These are phyloP conservation scores for Trichophyton benhamiae DNA, from an alignment of 2,329 filamentous ascomycete genomes.

Conservation along the genomic window DNA sequence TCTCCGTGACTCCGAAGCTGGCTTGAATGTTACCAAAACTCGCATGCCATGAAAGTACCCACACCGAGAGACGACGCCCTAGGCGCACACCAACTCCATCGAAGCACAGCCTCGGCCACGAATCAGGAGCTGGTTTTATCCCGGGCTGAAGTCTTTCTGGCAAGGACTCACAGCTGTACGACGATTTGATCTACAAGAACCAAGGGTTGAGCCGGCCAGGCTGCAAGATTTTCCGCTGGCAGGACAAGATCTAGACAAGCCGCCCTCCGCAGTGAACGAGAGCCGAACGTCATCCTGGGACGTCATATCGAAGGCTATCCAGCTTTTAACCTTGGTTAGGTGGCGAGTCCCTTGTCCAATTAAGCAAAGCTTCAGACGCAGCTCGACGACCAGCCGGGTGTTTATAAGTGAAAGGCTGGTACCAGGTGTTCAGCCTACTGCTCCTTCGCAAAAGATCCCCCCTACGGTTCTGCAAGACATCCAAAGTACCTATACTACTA, in stretches of 20 bases:
- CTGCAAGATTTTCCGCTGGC: not conserved
- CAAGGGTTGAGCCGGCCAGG: not conserved
- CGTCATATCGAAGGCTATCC: conserved; percentile 1
- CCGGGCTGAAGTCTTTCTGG: not conserved
- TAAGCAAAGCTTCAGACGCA: not conserved
- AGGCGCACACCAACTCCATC: not conserved
- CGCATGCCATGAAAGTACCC: not conserved
- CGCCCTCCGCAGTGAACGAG: not conserved
- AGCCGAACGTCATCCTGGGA: not conserved
- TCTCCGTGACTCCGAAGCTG: not conserved
- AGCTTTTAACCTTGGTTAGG: not conserved
- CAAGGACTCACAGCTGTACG: not conserved
- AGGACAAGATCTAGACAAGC: not conserved
- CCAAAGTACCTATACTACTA: not conserved
- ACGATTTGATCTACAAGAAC: not conserved
- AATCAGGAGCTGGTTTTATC: not conserved
- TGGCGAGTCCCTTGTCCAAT: not conserved
- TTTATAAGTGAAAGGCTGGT: not conserved
- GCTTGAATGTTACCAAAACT: not conserved
- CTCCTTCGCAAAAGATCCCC: not conserved
- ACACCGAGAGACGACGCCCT: not conserved
- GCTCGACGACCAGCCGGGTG: not conserved
- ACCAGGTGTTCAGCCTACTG: not conserved
- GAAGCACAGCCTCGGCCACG: not conserved
- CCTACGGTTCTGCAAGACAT: not conserved